phyloP scores from a whole-genome alignment of 2,329 filamentous ascomycete genomes.

The Amauroascus verrucosus region DNA sequence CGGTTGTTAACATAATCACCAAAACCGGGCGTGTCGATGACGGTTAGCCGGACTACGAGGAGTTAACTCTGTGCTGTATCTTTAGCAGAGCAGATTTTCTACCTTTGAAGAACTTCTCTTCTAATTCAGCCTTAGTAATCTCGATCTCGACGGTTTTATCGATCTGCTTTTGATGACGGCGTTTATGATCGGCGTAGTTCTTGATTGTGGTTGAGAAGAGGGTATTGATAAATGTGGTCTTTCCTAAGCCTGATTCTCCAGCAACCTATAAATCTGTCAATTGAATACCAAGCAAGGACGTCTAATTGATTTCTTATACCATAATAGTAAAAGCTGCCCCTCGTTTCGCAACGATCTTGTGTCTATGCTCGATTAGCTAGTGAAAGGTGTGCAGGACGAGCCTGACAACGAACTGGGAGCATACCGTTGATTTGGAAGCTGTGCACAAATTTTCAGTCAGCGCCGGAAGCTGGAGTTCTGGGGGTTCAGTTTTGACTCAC shows the following conservation, averaged over 20 bases:
- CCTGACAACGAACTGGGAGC: conserved; percentile 16
- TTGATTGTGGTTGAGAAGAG: conserved; percentile 99
- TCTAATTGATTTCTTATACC: conserved; percentile 46
- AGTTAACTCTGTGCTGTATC: conserved; percentile 16
- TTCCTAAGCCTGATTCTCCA: conserved; percentile 95
- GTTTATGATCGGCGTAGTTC: conserved; percentile 99
- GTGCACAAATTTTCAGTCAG: conserved; percentile 27
- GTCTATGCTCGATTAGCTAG: conserved; percentile 35
- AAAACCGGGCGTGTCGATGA: conserved; percentile 97
- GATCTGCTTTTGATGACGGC: conserved; percentile 96
- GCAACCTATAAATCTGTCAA: conserved; percentile 57
- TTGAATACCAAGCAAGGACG: neutral
- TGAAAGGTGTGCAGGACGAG: neutral
- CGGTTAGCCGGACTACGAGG: conserved; percentile 76
- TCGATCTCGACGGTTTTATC: conserved; percentile 99
- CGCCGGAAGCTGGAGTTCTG: neutral
- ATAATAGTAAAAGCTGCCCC: conserved; percentile 99
- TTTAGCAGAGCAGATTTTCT: conserved; percentile 17
- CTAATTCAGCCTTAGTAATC: conserved; percentile 98
- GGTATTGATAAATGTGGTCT: conserved; percentile 99
- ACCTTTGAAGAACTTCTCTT: conserved; percentile 99
- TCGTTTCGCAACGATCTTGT: conserved; percentile 68
- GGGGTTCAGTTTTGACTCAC: conserved; percentile 38
- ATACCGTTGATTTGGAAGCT: conserved; percentile 61
- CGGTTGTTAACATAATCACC: conserved; percentile 99